phyloP scores from a whole-genome alignment of 768 basidiomycete species.

The Myochromella boudieri region DNA sequence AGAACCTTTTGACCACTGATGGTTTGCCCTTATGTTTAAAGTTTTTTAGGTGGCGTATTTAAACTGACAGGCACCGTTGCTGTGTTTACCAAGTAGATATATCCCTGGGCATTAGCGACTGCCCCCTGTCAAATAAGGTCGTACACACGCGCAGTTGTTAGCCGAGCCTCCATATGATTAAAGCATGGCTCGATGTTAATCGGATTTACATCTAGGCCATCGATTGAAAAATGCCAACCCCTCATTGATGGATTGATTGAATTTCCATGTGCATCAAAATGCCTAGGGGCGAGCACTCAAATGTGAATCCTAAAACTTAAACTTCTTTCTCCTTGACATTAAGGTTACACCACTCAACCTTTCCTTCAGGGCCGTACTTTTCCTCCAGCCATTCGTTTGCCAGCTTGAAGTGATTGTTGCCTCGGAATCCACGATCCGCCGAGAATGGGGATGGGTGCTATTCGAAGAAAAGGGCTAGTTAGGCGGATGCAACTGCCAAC shows the following conservation, averaged over 20 bases:
- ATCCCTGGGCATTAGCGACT: background rate
- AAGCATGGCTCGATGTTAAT: no score
- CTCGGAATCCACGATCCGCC: slow-evolving; percentile 78
- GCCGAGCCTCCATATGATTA: background rate
- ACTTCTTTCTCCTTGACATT: slow-evolving; percentile 17
- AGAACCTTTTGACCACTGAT: background rate
- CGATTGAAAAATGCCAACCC: no score
- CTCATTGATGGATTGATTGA: no score
- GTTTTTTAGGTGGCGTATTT: slow-evolving; percentile 4
- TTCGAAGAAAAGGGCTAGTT: slow-evolving; percentile 21
- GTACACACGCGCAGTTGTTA: background rate
- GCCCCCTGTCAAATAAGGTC: background rate
- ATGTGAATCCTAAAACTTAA: slow-evolving; percentile 18
- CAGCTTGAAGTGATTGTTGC: slow-evolving; percentile 84
- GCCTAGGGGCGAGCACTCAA: no score
- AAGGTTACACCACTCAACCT: slow-evolving; percentile 69
- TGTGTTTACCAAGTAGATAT: no score
- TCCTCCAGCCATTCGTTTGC: slow-evolving; percentile 86
- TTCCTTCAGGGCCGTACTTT: slow-evolving; percentile 71
- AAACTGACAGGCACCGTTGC: slow-evolving; percentile 12
- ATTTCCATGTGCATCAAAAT: no score
- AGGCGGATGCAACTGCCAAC: slow-evolving; percentile 9
- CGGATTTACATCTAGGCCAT: no score
- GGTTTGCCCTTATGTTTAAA: background rate
- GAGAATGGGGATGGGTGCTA: slow-evolving; percentile 87